phyloP scores from a whole-genome alignment of 2,329 filamentous ascomycete genomes.

The Fusarium tricinctum region DNA sequence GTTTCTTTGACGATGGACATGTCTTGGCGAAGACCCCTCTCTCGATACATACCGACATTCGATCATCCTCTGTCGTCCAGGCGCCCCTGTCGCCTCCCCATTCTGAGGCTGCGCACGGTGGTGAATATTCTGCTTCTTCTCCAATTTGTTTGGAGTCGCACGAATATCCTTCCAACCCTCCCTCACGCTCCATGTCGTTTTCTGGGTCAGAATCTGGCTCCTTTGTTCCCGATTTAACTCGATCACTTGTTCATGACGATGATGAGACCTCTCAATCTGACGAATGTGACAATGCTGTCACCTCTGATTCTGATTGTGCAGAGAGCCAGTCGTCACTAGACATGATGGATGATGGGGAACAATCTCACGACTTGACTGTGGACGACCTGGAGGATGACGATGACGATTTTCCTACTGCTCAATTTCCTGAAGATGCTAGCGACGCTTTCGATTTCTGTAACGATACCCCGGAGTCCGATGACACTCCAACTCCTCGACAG shows the following conservation, averaged over 20 bases:
- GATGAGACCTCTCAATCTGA: constrained; percentile 63
- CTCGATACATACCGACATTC: constrained; percentile 47
- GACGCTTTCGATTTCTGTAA: constrained; percentile 53
- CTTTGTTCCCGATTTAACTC: constrained; percentile 52
- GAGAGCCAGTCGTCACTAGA: constrained; percentile 57
- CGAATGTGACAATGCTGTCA: constrained; percentile 59
- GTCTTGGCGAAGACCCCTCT: constrained; percentile 63
- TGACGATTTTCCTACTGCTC: constrained; percentile 55
- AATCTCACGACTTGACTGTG: constrained; percentile 52
- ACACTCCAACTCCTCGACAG: constrained; percentile 61
- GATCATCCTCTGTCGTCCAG: constrained; percentile 40
- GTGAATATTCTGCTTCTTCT: constrained; percentile 57
- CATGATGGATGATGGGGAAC: constrained; percentile 50
- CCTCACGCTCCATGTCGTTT: constrained; percentile 65
- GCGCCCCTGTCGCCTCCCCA: constrained; percentile 59
- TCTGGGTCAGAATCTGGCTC: constrained; percentile 64
- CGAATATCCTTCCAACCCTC: constrained; percentile 56
- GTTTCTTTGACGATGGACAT: constrained; percentile 61
- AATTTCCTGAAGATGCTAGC: constrained; percentile 58
- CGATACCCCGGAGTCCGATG: constrained; percentile 59
- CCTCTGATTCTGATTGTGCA: constrained; percentile 62
- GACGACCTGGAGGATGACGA: constrained; percentile 53
- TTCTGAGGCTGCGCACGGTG: constrained; percentile 65
- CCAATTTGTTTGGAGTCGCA: constrained; percentile 54
- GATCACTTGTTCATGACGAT: constrained; percentile 54